Percentiles rank a stretch among this genome's conserved stretches.
Conservation (phyloP, 108 stramenopile genomes). For the Mediolabrus comicus region DNA sequence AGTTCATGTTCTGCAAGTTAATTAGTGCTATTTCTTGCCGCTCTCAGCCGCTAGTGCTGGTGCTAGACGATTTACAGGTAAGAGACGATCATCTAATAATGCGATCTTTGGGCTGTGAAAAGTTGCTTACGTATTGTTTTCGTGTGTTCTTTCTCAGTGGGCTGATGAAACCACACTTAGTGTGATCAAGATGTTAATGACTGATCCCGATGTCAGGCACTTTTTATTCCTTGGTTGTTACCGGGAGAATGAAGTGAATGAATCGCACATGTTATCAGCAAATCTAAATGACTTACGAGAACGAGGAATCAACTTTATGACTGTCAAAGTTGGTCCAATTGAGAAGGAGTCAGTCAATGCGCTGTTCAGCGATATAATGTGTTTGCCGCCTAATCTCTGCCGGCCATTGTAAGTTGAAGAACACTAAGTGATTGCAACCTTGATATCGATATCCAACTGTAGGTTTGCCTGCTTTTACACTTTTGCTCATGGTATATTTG, state of each 20-base stretch:
- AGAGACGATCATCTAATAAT: neutral
- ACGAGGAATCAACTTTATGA: slow-evolving; percentile 10
- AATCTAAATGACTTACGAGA: slow-evolving; percentile 22
- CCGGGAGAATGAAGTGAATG: slow-evolving; percentile 35
- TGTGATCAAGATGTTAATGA: slow-evolving; percentile 35
- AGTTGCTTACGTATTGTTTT: too few relatives aligned
- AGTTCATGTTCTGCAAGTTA: slow-evolving; percentile 28
- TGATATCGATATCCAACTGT: too few relatives aligned
- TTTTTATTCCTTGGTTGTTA: slow-evolving; percentile 39
- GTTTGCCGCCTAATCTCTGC: slow-evolving; percentile 21
- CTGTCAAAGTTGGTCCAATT: slow-evolving; percentile 28
- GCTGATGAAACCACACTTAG: slow-evolving; percentile 31
- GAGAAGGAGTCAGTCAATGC: slow-evolving; percentile 34
- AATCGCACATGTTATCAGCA: slow-evolving; percentile 13
- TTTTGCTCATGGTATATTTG: neutral
- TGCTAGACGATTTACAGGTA: slow-evolving; percentile 34
- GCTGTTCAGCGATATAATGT: slow-evolving; percentile 22
- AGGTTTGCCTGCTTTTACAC: too few relatives aligned
- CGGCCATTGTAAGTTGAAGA: slow-evolving; percentile 8
- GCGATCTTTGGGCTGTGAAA: neutral
- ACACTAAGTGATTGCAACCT: too few relatives aligned
- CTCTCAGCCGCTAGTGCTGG: slow-evolving; percentile 16
- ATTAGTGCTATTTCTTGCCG: slow-evolving; percentile 23
- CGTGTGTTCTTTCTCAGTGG: too few relatives aligned
- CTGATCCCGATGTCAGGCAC: slow-evolving; percentile 22